Percentiles rank a stretch among this genome's conserved stretches.
Conservation (phyloP, 371 early-diverging fungal genomes). For the Parasitella parasitica region DNA sequence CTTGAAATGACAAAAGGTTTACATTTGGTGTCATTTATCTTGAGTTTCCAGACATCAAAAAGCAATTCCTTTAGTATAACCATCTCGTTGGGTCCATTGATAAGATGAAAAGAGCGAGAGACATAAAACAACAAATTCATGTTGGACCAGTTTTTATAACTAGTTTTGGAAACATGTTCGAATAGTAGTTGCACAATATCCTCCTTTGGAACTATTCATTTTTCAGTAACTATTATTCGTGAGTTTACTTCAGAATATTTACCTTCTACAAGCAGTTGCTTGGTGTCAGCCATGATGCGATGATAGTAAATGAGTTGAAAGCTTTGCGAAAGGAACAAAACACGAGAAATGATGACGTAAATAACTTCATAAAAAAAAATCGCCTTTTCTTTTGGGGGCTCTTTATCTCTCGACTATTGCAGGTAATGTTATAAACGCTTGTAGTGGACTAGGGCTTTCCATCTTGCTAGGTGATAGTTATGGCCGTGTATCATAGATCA, state of each 20-base stretch:
- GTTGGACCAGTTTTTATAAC: conserved; percentile 1
- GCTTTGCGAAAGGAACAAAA: too few relatives aligned
- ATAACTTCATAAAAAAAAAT: not conserved
- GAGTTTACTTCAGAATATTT: too few relatives aligned
- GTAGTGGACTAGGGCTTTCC: not conserved
- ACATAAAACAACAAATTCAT: conserved; percentile 1
- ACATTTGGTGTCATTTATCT: conserved; percentile 5
- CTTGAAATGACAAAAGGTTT: not conserved
- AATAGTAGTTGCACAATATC: not conserved
- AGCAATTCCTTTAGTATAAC: conserved; percentile 2
- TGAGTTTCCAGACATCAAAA: not conserved
- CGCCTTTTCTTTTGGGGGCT: not conserved
- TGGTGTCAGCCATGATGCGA: too few relatives aligned
- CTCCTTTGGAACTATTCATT: not conserved
- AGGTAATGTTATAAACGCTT: not conserved
- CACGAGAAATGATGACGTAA: not conserved
- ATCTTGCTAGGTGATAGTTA: conserved; percentile 10
- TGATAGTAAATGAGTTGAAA: too few relatives aligned
- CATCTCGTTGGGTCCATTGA: not conserved
- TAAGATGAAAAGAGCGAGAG: not conserved
- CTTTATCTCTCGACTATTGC: not conserved
- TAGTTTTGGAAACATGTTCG: too few relatives aligned
- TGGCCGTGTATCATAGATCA: conserved; percentile 14
- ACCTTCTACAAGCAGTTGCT: too few relatives aligned
- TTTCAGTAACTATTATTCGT: not conserved